Percentiles rank a stretch among this genome's conserved stretches.
These are phyloP conservation scores for Ophiostoma perfectum DNA, from an alignment of 2,329 filamentous ascomycete genomes.

Conservation along the genomic window DNA sequence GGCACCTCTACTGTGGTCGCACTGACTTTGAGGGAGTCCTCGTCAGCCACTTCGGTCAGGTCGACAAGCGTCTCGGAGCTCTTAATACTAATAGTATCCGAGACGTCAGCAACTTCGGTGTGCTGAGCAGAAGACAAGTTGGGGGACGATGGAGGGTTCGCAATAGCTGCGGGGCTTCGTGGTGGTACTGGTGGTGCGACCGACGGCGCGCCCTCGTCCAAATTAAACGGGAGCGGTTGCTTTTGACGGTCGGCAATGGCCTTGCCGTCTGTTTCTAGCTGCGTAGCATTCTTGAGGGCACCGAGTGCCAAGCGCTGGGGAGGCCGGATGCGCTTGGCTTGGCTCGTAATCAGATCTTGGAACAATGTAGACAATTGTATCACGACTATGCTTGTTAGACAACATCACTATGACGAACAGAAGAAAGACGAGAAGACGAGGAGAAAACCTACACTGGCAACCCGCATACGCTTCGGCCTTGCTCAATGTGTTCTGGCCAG, in stretches of 20 bases:
- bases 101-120: slow-evolving; percentile 29
- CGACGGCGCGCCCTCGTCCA: slow-evolving; percentile 24
- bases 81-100: slow-evolving; percentile 42
- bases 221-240: not conserved
- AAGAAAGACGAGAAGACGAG: not conserved
- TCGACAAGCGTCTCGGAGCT: slow-evolving; percentile 52
- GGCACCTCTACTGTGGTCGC: too few relatives aligned
- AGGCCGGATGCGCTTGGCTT: slow-evolving; percentile 59
- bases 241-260: not conserved
- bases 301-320: slow-evolving; percentile 73
- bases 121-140: slow-evolving; percentile 24
- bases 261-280: slow-evolving; percentile 27
- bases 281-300: slow-evolving; percentile 51
- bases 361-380: slow-evolving; percentile 68
- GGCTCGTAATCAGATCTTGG: slow-evolving; percentile 59
- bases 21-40: too few relatives aligned
- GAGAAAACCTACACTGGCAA: slow-evolving; percentile 56
- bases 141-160: not conserved
- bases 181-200: slow-evolving; percentile 31
- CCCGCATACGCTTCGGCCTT: slow-evolving; percentile 37
- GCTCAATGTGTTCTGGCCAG: slow-evolving; percentile 33
- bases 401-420: not conserved
- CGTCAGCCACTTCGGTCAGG: slow-evolving; percentile 25
- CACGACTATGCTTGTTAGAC: slow-evolving; percentile 51
- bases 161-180: slow-evolving; percentile 13